Base-by-base conservation (phyloP, 2,329 filamentous ascomycete genomes). In the Ceratocystis cubensis region DNA sequence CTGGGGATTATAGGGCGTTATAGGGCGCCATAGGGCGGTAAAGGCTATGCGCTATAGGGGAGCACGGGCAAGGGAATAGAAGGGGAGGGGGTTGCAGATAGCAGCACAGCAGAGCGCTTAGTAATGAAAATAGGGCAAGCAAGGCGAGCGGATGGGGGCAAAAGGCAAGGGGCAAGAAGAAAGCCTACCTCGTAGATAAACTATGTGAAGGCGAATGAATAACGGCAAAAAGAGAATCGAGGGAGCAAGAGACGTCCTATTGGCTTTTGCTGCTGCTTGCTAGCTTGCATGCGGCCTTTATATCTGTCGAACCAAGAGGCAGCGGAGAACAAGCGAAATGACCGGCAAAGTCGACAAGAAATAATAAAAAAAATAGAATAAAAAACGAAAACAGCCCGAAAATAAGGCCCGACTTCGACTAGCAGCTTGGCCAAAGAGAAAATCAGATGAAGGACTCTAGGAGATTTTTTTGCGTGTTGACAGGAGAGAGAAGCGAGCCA, bases 371-470 rank as follows among this genome's bases (percentile, higher is more conserved):
- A n/a, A 48, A 48, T 48, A 65, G 5, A 57, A 69, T 50, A 66
- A 37, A 46, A 64, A 65, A 46, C 69, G 69, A 68, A 61, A 66
- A 66, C 50, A 7, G 17, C 37, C 5, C 37, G 20, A 50, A 57
- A 57, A 57, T 57, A 62, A 44, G 5, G 67, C 68, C 69, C 70
- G 72, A 50, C 46, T 25, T 41, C 10, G 37, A 41, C 37, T 10
- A 41, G n/a, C n/a, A 20, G 20, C 10, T 20, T 50, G 22, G n/a
- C 17, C 17, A 20, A n/a, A 10, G 46, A 70, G 73, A 69, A 72
- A 72, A 66, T 69, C 68, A 69, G 61, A 70, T 69, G 70, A 33
- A 37, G 28, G 48, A 50, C 30, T 22, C 33, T 57, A 48, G 22
- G 41, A 44, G 37, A 53, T 64, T 65, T 57, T 64, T 30, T 28